phyloP scores from a whole-genome alignment of 371 early-diverging fungal genomes.

The Capillidium heterosporum region DNA sequence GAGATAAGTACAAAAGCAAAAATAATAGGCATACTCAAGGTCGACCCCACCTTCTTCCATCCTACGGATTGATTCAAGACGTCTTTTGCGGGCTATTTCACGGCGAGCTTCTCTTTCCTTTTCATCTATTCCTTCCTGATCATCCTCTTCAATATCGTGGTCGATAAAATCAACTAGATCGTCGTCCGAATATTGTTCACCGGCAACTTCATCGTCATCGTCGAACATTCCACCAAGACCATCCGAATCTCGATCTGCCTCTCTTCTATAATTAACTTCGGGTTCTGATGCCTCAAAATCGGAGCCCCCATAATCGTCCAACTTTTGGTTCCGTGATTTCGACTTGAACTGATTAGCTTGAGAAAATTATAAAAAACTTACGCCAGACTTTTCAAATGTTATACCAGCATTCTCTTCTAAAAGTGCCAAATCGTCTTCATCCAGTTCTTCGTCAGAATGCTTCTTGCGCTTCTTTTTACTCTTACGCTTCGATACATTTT shows the following conservation, averaged over 20 bases:
- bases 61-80: constrained; percentile 7
- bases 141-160: constrained; percentile 42
- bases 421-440: constrained; percentile 73
- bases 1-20: not conserved
- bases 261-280: constrained; percentile 26
- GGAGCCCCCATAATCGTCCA: constrained; percentile 12
- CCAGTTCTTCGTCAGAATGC: constrained; percentile 45
- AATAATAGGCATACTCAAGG: not conserved
- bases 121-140: constrained; percentile 15
- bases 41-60: constrained; percentile 1
- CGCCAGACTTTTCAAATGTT: constrained; percentile 28
- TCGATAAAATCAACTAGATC: constrained; percentile 49
- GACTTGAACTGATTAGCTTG: not conserved
- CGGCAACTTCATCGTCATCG: constrained; percentile 27
- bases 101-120: constrained; percentile 3
- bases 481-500: constrained; percentile 11
- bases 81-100: constrained; percentile 3
- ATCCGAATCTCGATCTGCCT: constrained; percentile 17
- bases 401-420: constrained; percentile 69
- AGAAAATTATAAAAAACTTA: constrained; percentile 10
- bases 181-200: constrained; percentile 21
- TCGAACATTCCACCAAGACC: constrained; percentile 31
- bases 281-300: constrained; percentile 52
- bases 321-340: not conserved
- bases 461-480: constrained; percentile 11